Conservation (phyloP, 768 basidiomycete species). For the Suillus discolor region DNA sequence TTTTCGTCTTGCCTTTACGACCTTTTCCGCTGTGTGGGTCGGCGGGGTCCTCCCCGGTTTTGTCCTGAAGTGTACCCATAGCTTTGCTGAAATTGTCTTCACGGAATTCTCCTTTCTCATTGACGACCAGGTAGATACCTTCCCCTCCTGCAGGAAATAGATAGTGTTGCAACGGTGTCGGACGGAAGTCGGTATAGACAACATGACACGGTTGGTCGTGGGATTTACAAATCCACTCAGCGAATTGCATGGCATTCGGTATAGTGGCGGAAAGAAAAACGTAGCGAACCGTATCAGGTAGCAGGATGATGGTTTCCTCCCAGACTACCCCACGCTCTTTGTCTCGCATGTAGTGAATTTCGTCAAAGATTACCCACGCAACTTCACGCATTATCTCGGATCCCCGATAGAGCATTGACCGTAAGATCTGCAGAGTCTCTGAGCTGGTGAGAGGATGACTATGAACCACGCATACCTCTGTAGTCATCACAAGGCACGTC, state of each 20-base stretch:
- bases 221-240: slow-evolving; percentile 97
- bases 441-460: not conserved
- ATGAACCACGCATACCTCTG: slow-evolving; percentile 63
- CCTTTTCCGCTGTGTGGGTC: slow-evolving; percentile 85
- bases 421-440: slow-evolving; percentile 69
- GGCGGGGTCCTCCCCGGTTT: slow-evolving; percentile 88
- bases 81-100: slow-evolving; percentile 98
- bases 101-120: slow-evolving; percentile 95
- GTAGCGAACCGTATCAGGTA: slow-evolving; percentile 94
- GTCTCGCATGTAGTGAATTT: slow-evolving; percentile 99
- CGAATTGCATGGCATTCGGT: slow-evolving; percentile 99
- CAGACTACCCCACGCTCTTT: slow-evolving; percentile 99
- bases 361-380: slow-evolving; percentile 99
- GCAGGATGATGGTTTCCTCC: slow-evolving; percentile 98
- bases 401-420: slow-evolving; percentile 98
- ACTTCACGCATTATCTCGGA: slow-evolving; percentile 99
- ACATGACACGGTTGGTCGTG: slow-evolving; percentile 99
- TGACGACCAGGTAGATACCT: slow-evolving; percentile 97
- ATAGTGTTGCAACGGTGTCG: slow-evolving; percentile 97
- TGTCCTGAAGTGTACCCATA: slow-evolving; percentile 90
- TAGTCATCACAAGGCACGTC: slow-evolving; percentile 98
- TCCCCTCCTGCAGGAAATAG: slow-evolving; percentile 96
- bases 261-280: slow-evolving; percentile 99
- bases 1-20: slow-evolving; percentile 88
- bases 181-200: slow-evolving; percentile 98